A percentile compares a stretch with the other conserved stretches of the same genome.
Conservation (phyloP, 108 stramenopile species). For the Cylindrotheca fusiformis region DNA sequence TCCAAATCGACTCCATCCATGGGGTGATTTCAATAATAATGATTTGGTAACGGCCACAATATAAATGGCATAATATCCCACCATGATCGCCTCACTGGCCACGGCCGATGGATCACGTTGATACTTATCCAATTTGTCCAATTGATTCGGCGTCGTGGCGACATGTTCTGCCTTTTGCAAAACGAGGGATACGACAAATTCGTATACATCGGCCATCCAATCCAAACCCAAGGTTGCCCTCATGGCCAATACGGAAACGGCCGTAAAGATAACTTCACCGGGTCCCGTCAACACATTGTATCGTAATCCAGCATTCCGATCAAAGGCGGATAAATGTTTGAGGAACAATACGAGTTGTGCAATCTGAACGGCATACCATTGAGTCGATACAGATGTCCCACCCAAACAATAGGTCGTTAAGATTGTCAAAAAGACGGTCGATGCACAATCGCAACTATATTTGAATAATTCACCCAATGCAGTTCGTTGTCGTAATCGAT, state of each 20-base stretch:
- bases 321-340: constrained; percentile 85
- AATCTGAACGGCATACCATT: constrained; percentile 89
- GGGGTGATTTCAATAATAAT: constrained; percentile 48
- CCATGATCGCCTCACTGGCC: constrained; percentile 54
- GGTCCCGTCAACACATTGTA: constrained; percentile 87
- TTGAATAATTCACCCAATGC: constrained; percentile 87
- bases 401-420: constrained; percentile 80
- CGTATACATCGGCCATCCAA: constrained; percentile 62
- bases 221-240: constrained; percentile 76
- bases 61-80: constrained; percentile 65
- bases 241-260: constrained; percentile 54
- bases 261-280: constrained; percentile 74
- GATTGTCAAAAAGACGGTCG: constrained; percentile 79
- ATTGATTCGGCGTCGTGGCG: constrained; percentile 19
- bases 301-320: constrained; percentile 79
- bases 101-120: constrained; percentile 45
- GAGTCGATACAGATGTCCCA: constrained; percentile 54
- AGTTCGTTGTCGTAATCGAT: constrained; percentile 80
- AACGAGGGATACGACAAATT: constrained; percentile 38
- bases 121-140: constrained; percentile 34
- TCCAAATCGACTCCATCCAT: constrained; percentile 85
- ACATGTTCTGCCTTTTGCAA: constrained; percentile 16
- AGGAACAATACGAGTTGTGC: constrained; percentile 77
- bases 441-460: constrained; percentile 76
- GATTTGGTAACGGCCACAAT: constrained; percentile 60